Percentiles rank a stretch among this genome's conserved stretches.
Conservation (phyloP, 1,284 basidiomycete species). For the Microbotryum silenes-acaulis region DNA sequence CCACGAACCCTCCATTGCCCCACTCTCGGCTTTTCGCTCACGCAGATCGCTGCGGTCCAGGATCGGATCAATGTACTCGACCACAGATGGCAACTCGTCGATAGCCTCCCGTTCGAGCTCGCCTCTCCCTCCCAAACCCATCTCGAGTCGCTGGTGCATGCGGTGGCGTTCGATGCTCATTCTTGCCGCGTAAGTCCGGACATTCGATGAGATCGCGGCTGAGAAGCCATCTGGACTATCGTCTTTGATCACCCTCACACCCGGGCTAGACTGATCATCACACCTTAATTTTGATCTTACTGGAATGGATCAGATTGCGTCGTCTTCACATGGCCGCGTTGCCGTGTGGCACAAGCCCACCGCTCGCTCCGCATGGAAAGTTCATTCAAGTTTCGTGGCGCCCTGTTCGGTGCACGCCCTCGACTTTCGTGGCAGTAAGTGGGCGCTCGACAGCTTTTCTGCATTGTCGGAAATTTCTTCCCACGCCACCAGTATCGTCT, state of each 20-base stretch:
- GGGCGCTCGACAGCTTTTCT: neutral
- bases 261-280: neutral
- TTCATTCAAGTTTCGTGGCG: conserved; percentile 65
- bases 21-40: neutral
- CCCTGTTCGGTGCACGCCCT: conserved; percentile 52
- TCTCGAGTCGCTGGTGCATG: conserved; percentile 10
- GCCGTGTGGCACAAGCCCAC: conserved; percentile 25
- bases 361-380: conserved; percentile 49
- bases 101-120: conserved; percentile 13
- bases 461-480: conserved; percentile 4
- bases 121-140: conserved; percentile 17
- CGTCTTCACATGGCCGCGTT: conserved; percentile 20
- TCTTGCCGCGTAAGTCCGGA: conserved; percentile 12
- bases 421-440: conserved; percentile 60
- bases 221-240: too few relatives aligned
- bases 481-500: conserved; percentile 22
- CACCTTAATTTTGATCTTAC: neutral
- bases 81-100: conserved; percentile 13
- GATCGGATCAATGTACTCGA: conserved; percentile 23
- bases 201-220: too few relatives aligned
- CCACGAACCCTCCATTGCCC: neutral
- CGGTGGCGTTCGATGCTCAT: conserved; percentile 24
- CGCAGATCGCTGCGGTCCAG: conserved; percentile 19
- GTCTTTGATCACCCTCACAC: too few relatives aligned
- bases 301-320: conserved; percentile 23